Evolutionary conservation across 345 rosid species (phyloP).

Genomic region (Linum usitatissimum): DNA sequence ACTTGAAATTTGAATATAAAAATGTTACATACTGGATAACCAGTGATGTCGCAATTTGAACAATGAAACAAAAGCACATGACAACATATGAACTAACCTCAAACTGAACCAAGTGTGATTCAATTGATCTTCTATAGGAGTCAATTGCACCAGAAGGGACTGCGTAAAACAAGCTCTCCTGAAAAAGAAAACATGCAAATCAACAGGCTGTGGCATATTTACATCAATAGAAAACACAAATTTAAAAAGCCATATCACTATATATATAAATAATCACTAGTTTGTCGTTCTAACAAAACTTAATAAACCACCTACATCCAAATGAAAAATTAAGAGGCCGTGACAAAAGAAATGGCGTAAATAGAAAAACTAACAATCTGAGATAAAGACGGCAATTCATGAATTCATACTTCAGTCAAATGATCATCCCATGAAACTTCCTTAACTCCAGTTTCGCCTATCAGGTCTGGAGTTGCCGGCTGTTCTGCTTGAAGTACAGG

Average conservation of each 20-base stretch:
- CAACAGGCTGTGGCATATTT: slow-evolving; percentile 2
- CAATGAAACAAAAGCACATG: not conserved
- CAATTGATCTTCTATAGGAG: slow-evolving; percentile 67
- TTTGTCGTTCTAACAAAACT: not conserved
- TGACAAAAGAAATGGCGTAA: slow-evolving; percentile 2
- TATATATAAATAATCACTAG: too few species aligned
- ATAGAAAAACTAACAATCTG: not conserved
- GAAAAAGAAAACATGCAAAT: slow-evolving; percentile 21
- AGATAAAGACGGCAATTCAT: slow-evolving; percentile 17
- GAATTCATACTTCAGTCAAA: slow-evolving; percentile 70
- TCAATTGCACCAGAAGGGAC: slow-evolving; percentile 81
- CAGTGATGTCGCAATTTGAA: slow-evolving; percentile 5
- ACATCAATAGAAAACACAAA: not conserved
- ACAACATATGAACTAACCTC: slow-evolving; percentile 31
- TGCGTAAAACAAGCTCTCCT: slow-evolving; percentile 92
- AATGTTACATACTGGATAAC: not conserved
- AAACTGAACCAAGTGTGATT: slow-evolving; percentile 45
- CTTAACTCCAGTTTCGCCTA: slow-evolving; percentile 40
- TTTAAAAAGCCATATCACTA: not conserved
- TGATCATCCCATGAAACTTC: slow-evolving; percentile 59
- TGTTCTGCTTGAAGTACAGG: slow-evolving; percentile 47
- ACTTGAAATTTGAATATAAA: slow-evolving; percentile 4
- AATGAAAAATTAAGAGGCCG: not conserved
- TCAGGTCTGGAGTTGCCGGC: slow-evolving; percentile 47
- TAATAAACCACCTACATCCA: not conserved